A percentile compares a stretch with the other conserved stretches of the same genome.
Conservation (phyloP, 345 rosid species). For the Camelina laxa region DNA sequence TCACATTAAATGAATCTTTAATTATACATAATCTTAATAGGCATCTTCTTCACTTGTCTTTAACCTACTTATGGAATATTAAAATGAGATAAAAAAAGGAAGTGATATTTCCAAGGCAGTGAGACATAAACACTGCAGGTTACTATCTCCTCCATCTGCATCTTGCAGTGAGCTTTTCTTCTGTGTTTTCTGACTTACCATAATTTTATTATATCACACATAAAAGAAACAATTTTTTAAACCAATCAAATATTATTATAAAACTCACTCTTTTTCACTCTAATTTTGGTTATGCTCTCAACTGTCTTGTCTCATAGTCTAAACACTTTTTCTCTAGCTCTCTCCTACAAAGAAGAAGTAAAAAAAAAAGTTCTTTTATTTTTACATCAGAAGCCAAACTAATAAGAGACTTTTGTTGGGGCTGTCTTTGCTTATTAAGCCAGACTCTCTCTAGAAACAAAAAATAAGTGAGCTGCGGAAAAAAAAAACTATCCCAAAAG, state of each 20-base stretch:
- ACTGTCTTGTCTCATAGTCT: slow-evolving; percentile 72
- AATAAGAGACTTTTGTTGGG: slow-evolving; percentile 36
- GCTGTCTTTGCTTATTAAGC: slow-evolving; percentile 43
- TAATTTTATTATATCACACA: slow-evolving; percentile 26
- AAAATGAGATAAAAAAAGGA: slow-evolving; percentile 39
- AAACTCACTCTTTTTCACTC: slow-evolving; percentile 22
- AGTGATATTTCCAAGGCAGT: slow-evolving; percentile 51
- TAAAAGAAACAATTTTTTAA: slow-evolving; percentile 13
- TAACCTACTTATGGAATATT: slow-evolving; percentile 38
- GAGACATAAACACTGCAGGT: slow-evolving; percentile 54
- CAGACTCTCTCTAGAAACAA: slow-evolving; percentile 36
- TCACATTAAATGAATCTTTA: slow-evolving; percentile 29
- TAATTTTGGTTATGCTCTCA: slow-evolving; percentile 31
- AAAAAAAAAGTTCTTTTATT: background rate
- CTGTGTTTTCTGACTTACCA: slow-evolving; percentile 26
- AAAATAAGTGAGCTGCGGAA: slow-evolving; percentile 17
- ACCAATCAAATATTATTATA: slow-evolving; percentile 15
- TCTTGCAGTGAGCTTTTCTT: slow-evolving; percentile 40
- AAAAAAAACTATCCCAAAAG: slow-evolving; percentile 41
- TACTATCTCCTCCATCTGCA: slow-evolving; percentile 42
- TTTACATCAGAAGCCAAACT: slow-evolving; percentile 39
- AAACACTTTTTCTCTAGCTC: slow-evolving; percentile 48
- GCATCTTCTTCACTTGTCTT: background rate
- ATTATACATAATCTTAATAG: slow-evolving; percentile 30
- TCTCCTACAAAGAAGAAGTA: slow-evolving; percentile 50